Conservation (phyloP, 176 grass and related monocot species). For the Aegilops bicornis region DNA sequence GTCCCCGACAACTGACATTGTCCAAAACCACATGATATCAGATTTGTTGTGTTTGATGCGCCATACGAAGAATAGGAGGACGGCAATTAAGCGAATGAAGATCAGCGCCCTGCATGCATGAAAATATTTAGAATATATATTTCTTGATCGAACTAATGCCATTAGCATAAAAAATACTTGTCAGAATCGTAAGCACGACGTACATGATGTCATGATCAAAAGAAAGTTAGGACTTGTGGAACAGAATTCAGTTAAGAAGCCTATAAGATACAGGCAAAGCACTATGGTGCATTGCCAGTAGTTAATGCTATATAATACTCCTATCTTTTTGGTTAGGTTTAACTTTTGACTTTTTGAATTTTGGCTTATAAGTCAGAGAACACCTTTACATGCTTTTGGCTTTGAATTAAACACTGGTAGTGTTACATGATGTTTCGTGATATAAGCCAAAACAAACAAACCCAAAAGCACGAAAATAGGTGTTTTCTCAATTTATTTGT, state of each 20-base stretch:
- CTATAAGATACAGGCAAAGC: neutral
- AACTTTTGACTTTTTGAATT: too few relatives aligned
- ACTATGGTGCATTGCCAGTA: neutral
- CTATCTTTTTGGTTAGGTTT: too few relatives aligned
- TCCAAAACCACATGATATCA: slow-evolving; percentile 32
- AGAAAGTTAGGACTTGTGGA: neutral
- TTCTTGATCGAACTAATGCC: neutral
- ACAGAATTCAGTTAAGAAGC: neutral
- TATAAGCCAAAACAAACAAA: too few relatives aligned
- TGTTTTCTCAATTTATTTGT: too few relatives aligned
- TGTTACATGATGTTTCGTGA: too few relatives aligned
- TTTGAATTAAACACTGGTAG: too few relatives aligned
- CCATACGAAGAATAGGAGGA: slow-evolving; percentile 28
- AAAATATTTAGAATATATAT: neutral
- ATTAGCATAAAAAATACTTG: neutral
- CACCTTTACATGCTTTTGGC: too few relatives aligned
- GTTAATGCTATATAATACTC: neutral
- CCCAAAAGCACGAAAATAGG: too few relatives aligned
- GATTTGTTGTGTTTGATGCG: neutral
- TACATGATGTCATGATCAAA: neutral
- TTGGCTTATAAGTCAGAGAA: too few relatives aligned
- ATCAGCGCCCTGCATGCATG: neutral
- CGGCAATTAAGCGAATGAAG: slow-evolving; percentile 3
- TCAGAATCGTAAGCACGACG: neutral
- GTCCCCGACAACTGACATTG: neutral